Conservation (phyloP, 129 eudicot genomes). For the Lonicera japonica region DNA sequence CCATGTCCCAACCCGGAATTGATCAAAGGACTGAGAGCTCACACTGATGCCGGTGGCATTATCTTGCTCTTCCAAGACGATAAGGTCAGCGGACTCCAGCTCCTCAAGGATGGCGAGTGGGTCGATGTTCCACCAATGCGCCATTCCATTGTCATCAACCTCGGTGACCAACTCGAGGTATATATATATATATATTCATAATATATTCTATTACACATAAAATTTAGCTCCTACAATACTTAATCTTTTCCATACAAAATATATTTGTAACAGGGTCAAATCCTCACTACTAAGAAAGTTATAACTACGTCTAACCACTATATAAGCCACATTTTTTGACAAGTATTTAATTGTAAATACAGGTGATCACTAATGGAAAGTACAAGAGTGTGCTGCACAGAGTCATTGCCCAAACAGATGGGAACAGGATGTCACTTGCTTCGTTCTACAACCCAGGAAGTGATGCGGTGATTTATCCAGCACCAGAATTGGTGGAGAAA, state of each 20-base stretch:
- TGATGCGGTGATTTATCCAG: constrained; percentile 60
- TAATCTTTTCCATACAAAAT: not conserved
- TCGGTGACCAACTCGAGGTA: constrained; percentile 67
- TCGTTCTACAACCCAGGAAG: constrained; percentile 59
- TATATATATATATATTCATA: not conserved
- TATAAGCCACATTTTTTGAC: too few relatives aligned
- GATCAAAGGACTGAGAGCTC: constrained; percentile 67
- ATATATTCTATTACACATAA: not conserved
- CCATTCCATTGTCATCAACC: constrained; percentile 63
- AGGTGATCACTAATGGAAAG: constrained; percentile 65
- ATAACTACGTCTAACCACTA: too few relatives aligned
- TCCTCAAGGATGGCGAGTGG: constrained; percentile 60
- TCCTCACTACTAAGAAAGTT: too few relatives aligned
- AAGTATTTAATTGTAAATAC: not conserved
- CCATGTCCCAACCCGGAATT: constrained; percentile 62
- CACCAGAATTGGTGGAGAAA: constrained; percentile 36
- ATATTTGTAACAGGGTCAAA: too few relatives aligned
- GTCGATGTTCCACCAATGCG: constrained; percentile 63
- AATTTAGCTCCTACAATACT: not conserved
- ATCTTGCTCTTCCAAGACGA: constrained; percentile 73
- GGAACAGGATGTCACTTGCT: constrained; percentile 54
- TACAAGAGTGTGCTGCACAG: constrained; percentile 69
- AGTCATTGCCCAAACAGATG: constrained; percentile 52
- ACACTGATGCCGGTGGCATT: constrained; percentile 74
- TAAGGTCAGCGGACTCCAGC: constrained; percentile 65